Conservation (phyloP, 1,284 basidiomycete genomes). For the Apiotrichum montevideense region DNA sequence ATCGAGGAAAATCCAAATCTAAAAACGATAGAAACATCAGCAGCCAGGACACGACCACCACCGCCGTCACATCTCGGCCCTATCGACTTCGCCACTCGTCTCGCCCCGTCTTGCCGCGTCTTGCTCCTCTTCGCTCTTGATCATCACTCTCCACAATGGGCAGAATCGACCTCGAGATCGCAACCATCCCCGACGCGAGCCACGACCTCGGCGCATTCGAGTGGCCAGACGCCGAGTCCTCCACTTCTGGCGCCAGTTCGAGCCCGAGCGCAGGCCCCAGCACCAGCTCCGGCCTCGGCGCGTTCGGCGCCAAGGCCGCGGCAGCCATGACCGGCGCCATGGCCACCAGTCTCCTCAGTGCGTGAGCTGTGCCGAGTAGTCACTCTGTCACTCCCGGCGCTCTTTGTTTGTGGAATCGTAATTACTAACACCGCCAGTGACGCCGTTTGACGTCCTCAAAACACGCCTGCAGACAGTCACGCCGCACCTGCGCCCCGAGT, state of each 20-base stretch:
- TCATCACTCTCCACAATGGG: conserved; percentile 1
- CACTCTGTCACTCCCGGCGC: neutral
- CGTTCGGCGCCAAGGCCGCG: conserved; percentile 41
- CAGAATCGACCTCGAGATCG: conserved; percentile 9
- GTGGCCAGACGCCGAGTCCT: conserved; percentile 38
- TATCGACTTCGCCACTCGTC: too few relatives aligned
- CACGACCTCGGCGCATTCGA: conserved; percentile 16
- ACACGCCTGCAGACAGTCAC: conserved; percentile 46
- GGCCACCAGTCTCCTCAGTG: conserved; percentile 44
- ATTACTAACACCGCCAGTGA: conserved; percentile 34
- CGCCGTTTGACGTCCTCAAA: conserved; percentile 49
- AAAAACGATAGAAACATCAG: too few relatives aligned
- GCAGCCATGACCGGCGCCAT: conserved; percentile 48
- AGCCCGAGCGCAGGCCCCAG: neutral
- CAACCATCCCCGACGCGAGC: conserved; percentile 6
- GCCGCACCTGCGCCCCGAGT: conserved; percentile 24
- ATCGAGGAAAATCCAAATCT: too few relatives aligned
- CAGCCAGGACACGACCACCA: too few relatives aligned
- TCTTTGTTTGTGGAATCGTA: neutral
- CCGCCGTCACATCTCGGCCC: too few relatives aligned
- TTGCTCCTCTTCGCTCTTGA: too few relatives aligned
- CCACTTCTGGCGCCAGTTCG: neutral
- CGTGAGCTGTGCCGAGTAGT: conserved; percentile 12
- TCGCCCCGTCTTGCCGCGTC: too few relatives aligned
- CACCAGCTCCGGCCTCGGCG: conserved; percentile 9